Evolutionary conservation across 192 early-diverging fungal species (phyloP), one percentile per base, ranked within the genome.

Genomic region (Geosiphon pyriformis): DNA sequence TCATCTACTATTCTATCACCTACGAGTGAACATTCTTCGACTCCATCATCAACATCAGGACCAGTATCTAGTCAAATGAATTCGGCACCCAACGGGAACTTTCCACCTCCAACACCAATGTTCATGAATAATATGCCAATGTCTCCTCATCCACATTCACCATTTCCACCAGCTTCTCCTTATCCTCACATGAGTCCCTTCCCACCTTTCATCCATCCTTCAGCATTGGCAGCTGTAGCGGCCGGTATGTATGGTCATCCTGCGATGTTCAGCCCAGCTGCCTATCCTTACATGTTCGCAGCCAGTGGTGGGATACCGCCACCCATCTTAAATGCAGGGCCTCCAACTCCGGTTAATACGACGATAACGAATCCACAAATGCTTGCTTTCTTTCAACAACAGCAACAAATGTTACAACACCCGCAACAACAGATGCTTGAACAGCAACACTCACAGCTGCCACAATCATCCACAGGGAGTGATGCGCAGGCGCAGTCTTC

Each of bases 141-240:
- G 64, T 55, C 64, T 26, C 51, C 64, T 37, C 64, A 66, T 54
- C 64, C 64, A 20, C 64, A 53, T 54, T 66, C 64, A 1, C 51
- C 51, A 34, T 66, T 66, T 66, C 64, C 64, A 27, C 64, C 49
- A 12, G 50, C 51, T 26, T 52, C 51, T 31, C 64, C 64, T 27
- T 66, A 66, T 53, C 64, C 64, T 4, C 64, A 66, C 64, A 66
- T 66, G 64, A 55, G 52, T 66, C 53, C 49, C 50, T 66, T 66
- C 32, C 30, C 64, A 26, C 49, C 64, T 23, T 66, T 66, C 33
- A 42, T 66, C 25, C 64, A 66, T 55, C 64, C 64, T 23, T 54
- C 64, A 23, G 23, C 64, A 18, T 55, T 66, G 29, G 64, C 64
- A 37, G 64, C 64, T 26, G 64, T 66, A 23, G 64, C 64, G 8